These are phyloP conservation scores for Dendrobium huoshanense DNA, from an alignment of 106 monocot species.

Conservation along the genomic window DNA sequence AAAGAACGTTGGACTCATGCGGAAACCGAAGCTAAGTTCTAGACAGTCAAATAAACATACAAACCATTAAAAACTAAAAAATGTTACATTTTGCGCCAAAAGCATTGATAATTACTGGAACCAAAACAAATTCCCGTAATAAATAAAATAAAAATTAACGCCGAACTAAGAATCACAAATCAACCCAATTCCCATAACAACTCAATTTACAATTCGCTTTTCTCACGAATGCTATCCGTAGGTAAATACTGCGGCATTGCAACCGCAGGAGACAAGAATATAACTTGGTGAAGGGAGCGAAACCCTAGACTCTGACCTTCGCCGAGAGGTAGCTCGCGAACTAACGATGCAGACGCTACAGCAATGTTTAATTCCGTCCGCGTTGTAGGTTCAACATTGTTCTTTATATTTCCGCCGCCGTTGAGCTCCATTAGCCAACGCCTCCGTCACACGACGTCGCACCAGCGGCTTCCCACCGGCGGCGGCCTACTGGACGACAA, in stretches of 20 bases:
- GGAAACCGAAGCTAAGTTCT: too few species aligned
- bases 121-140: too few species aligned
- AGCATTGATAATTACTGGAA: too few species aligned
- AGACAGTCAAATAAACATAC: too few species aligned
- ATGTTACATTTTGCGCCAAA: too few species aligned
- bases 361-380: too few species aligned
- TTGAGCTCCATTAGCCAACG: background rate
- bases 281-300: background rate
- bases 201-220: too few species aligned
- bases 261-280: background rate
- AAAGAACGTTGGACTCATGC: too few species aligned
- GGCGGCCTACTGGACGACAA: background rate
- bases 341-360: background rate
- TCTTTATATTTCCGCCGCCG: background rate
- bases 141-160: too few species aligned
- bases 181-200: too few species aligned
- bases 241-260: background rate
- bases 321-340: background rate
- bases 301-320: constrained; percentile 12
- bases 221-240: background rate
- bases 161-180: too few species aligned
- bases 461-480: background rate
- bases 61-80: too few species aligned
- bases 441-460: background rate
- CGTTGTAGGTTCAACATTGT: background rate